Percentiles rank a stretch among this genome's conserved stretches.
Evolutionary conservation across 2,329 filamentous ascomycete genomes (phyloP).

Genomic region (Fusarium tupiense): DNA sequence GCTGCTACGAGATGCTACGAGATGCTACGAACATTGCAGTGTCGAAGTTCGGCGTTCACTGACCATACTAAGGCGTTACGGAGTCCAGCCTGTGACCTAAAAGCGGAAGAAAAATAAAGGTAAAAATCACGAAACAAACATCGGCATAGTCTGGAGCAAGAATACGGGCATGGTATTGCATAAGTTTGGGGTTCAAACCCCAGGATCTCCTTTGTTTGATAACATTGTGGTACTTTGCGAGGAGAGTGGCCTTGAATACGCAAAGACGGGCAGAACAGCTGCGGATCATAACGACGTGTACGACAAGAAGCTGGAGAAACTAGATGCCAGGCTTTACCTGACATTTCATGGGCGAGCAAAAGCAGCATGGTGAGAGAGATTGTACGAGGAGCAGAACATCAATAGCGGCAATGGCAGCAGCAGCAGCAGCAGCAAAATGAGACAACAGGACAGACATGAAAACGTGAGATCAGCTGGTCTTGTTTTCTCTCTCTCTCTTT

Average conservation of each 20-base stretch:
- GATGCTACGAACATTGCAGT: not conserved
- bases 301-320: constrained; percentile 28
- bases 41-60: not conserved
- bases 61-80: constrained; percentile 21
- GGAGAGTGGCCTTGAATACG: not conserved
- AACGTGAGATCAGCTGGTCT: not conserved
- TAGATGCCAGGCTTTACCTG: constrained; percentile 1
- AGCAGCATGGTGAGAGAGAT: constrained; percentile 14
- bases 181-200: constrained; percentile 26
- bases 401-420: not conserved
- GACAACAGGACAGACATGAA: constrained; percentile 1
- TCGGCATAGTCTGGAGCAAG: not conserved
- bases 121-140: not conserved
- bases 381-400: constrained; percentile 34
- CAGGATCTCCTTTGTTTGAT: constrained; percentile 33
- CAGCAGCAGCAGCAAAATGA: not conserved
- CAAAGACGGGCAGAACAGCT: not conserved
- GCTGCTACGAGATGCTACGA: not conserved
- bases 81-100: not conserved
- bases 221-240: constrained; percentile 8
- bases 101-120: constrained; percentile 1
- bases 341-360: not conserved
- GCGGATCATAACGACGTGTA: constrained; percentile 35
- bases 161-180: constrained; percentile 19
- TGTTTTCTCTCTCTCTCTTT: constrained; percentile 4